phyloP scores from a whole-genome alignment of 805 yeast genomes.

The Zygoascus biomembranicola region DNA sequence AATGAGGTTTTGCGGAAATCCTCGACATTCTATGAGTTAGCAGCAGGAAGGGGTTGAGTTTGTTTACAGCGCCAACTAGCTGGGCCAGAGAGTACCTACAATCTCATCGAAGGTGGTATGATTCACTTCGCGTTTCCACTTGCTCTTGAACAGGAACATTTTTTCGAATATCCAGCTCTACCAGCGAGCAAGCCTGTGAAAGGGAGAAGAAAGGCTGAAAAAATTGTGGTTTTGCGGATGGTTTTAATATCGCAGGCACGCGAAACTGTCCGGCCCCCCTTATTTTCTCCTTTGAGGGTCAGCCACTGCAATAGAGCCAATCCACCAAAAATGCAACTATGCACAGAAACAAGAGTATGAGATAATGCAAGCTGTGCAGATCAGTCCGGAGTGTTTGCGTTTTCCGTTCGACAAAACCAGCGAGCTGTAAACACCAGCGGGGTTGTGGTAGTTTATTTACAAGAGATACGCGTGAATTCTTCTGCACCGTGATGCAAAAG shows the following conservation, averaged over 20 bases:
- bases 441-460: too few species aligned
- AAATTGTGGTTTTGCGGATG: too few species aligned
- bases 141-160: conserved; percentile 13
- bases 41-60: not conserved
- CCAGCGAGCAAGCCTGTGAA: not conserved
- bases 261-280: not conserved
- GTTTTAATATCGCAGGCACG: not conserved
- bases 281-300: not conserved
- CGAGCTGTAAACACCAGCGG: too few species aligned
- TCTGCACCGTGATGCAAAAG: too few species aligned
- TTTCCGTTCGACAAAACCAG: too few species aligned
- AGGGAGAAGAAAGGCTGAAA: too few species aligned
- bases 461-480: too few species aligned
- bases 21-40: conserved; percentile 10
- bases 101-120: conserved; percentile 17
- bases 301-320: not conserved
- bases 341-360: too few species aligned
- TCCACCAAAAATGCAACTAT: too few species aligned
- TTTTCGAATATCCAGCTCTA: not conserved
- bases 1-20: conserved; percentile 17
- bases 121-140: conserved; percentile 19
- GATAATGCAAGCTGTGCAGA: too few species aligned
- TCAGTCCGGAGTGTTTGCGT: too few species aligned
- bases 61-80: too few species aligned
- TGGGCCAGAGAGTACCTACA: conserved; percentile 5